These are phyloP conservation scores for Amanita pallidorosea DNA, from an alignment of 768 basidiomycete species.

Conservation along the genomic window DNA sequence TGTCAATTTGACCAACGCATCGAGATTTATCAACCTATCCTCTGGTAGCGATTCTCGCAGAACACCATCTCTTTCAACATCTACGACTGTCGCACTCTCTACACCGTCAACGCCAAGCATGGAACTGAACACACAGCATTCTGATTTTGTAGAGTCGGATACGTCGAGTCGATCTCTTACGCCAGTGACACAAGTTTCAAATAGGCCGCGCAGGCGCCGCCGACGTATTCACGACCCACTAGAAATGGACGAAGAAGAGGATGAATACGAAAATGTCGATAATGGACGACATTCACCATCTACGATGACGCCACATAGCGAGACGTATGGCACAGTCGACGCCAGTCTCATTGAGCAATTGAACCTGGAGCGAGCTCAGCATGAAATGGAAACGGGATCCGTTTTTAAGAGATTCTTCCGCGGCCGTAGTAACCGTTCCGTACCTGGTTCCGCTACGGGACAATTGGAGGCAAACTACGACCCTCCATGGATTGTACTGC, in stretches of 20 bases:
- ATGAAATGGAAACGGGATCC: conserved; percentile 13
- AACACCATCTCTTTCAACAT: background rate
- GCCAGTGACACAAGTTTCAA: background rate
- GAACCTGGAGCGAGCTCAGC: conserved; percentile 1
- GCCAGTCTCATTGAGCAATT: conserved; percentile 37
- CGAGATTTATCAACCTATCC: conserved; percentile 1
- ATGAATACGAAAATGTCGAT: conserved; percentile 24
- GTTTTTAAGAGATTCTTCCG: conserved; percentile 15
- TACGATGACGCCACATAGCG: conserved; percentile 48
- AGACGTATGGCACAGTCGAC: conserved; percentile 51
- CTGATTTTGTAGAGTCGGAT: background rate
- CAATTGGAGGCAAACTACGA: conserved; percentile 20
- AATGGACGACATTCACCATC: conserved; percentile 18
- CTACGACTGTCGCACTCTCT: background rate
- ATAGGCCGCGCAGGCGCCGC: conserved; percentile 11
- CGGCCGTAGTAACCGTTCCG: conserved; percentile 10
- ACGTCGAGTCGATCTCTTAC: conserved; percentile 13
- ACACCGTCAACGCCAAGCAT: background rate
- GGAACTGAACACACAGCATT: background rate
- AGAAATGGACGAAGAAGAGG: conserved; percentile 15
- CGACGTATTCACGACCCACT: conserved; percentile 20
- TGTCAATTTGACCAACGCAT: background rate
- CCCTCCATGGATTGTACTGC: conserved; percentile 56
- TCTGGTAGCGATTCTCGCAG: background rate
- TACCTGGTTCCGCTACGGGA: conserved; percentile 11